phyloP scores from a whole-genome alignment of 2,329 filamentous ascomycete species.

The Aspergillus puulaauensis region DNA sequence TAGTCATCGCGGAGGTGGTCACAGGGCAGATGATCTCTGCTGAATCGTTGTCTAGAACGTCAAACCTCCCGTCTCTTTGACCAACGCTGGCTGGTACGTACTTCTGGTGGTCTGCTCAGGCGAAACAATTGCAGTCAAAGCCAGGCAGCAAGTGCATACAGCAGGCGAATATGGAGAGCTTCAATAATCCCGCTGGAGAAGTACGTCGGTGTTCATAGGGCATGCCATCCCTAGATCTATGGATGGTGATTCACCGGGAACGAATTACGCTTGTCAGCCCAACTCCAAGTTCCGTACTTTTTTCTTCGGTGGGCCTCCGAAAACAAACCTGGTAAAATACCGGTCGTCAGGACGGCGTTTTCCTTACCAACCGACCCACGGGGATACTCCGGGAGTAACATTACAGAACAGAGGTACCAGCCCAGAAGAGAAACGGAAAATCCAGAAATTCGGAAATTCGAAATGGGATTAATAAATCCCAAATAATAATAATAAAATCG shows the following conservation, averaged over 20 bases:
- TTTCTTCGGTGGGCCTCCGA: constrained; percentile 23
- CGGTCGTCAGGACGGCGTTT: constrained; percentile 21
- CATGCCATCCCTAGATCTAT: not conserved
- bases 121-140: not conserved
- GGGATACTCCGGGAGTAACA: constrained; percentile 28
- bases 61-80: not conserved
- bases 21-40: constrained; percentile 26
- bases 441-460: constrained; percentile 7
- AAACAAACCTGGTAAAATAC: constrained; percentile 33
- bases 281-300: constrained; percentile 23
- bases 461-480: constrained; percentile 6
- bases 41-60: constrained; percentile 22
- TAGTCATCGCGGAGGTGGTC: constrained; percentile 25
- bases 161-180: not conserved
- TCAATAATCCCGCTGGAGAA: too few relatives aligned
- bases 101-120: not conserved
- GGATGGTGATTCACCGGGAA: not conserved
- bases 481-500: constrained; percentile 6
- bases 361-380: constrained; percentile 23
- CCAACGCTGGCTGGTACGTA: not conserved
- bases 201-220: too few relatives aligned
- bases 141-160: too few relatives aligned
- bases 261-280: not conserved
- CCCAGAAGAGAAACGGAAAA: constrained; percentile 13
- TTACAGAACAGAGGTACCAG: constrained; percentile 8